Evolutionary conservation across 495 filamentous ascomycete species (phyloP), one percentile per base, ranked within the genome.

Genomic region (Penicillium chermesinum): DNA sequence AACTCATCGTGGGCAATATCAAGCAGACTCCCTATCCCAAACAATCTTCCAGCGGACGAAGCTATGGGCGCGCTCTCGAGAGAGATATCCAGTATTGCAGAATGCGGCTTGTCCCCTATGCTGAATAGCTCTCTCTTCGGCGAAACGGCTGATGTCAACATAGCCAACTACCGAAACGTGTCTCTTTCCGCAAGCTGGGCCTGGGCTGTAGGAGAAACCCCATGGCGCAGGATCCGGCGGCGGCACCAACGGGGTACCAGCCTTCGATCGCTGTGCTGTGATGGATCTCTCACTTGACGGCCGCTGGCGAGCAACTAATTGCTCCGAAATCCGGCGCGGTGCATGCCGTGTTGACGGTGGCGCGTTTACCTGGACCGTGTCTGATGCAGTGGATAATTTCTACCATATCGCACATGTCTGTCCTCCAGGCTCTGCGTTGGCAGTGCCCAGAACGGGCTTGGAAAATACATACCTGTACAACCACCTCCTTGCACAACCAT

Each of bases 1-100:
- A 84, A 85, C 51, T 69, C 75, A 4, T 84, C 82, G 7, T 86
- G 82, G 81, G 79, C 80, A 18, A 25, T 61, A n/a, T 58, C 62
- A 13, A 56, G 46, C 38, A 19, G 44, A 14, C 47, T 73, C n/a
- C 48, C 70, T 1, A 40, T 64, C 13, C 60, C 61, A n/a, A 36
- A 49, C 7, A 61, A 43, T 38, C 48, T 65, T 20, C 69, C 58
- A 22, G 54, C 59, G n/a, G 61, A 63, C n/a, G 46, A 62, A 14
- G 65, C 63, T 1, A 66, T 69, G 45, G 49, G 38, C 10, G 59
- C 53, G 21, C 48, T 69, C 37, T 61, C 54, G n/a, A 48, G 60
- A 19, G 48, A 64, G 2, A 55, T 71, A 8, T 45, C 64, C 15
- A 76, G 73, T 17, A 59, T 79, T 0, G 78, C 74, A 7, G 56